Percentiles rank a stretch among this genome's conserved stretches.
These are phyloP conservation scores for Globisporangium okanoganense DNA, from an alignment of 352 stramenopile genomes.

Conservation along the genomic window DNA sequence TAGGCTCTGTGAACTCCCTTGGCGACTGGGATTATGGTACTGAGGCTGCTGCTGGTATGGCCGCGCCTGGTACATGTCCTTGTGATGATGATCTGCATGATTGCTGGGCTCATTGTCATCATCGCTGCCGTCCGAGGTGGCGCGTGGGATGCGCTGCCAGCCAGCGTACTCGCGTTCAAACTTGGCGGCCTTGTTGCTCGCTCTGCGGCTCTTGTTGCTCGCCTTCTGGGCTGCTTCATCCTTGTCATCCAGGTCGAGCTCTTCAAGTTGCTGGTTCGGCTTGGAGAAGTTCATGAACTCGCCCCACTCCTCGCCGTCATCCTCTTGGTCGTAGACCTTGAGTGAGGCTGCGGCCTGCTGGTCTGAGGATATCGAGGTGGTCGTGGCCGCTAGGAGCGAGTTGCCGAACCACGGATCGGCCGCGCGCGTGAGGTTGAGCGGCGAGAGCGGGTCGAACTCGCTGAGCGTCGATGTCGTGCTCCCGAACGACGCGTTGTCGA, in stretches of 20 bases:
- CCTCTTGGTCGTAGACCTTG: constrained; percentile 35
- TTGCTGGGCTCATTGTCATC: background rate
- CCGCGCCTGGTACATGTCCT: constrained; percentile 6
- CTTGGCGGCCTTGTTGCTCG: constrained; percentile 2
- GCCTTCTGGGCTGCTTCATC: background rate
- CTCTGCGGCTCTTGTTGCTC: constrained; percentile 5
- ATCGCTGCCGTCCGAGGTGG: background rate
- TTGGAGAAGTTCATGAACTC: constrained; percentile 47
- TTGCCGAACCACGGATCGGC: constrained; percentile 55
- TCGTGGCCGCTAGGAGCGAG: constrained; percentile 14
- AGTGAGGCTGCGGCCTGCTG: constrained; percentile 20
- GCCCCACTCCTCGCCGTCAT: constrained; percentile 54
- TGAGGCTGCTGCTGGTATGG: constrained; percentile 5
- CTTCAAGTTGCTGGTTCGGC: background rate
- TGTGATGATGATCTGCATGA: background rate
- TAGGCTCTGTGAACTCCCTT: background rate
- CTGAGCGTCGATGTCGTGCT: constrained; percentile 29
- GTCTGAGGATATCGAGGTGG: constrained; percentile 16
- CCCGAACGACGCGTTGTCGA: constrained; percentile 27
- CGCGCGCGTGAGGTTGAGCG: constrained; percentile 38
- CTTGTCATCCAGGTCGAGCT: constrained; percentile 4
- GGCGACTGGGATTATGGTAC: background rate
- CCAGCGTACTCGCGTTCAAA: background rate
- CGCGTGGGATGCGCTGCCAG: constrained; percentile 4
- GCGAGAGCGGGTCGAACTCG: constrained; percentile 50